These are phyloP conservation scores for Fusarium illudens DNA, from an alignment of 2,329 filamentous ascomycete genomes.

Conservation along the genomic window DNA sequence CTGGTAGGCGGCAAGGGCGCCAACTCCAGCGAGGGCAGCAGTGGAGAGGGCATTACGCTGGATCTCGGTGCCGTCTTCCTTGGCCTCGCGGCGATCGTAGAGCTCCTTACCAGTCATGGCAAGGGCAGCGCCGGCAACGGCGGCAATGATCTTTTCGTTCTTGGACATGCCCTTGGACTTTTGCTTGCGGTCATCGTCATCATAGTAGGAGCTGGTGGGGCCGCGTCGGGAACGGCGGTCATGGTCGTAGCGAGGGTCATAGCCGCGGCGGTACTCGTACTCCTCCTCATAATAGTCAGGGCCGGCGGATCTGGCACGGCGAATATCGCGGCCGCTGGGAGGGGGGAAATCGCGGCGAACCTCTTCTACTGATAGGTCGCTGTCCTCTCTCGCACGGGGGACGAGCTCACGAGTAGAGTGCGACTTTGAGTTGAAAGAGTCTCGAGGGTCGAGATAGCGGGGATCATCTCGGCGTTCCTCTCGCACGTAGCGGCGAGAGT, in stretches of 20 bases:
- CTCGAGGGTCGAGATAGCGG: conserved; percentile 63
- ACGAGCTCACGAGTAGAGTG: conserved; percentile 62
- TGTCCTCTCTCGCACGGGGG: conserved; percentile 73
- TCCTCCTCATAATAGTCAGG: conserved; percentile 65
- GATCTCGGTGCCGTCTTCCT: conserved; percentile 57
- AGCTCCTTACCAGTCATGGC: conserved; percentile 73
- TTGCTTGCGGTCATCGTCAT: conserved; percentile 65
- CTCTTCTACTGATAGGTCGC: conserved; percentile 80
- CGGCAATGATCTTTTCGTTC: conserved; percentile 72
- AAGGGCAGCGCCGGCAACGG: conserved; percentile 70
- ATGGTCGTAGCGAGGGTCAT: conserved; percentile 57
- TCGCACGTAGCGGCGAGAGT: conserved; percentile 61
- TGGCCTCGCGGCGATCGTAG: conserved; percentile 69
- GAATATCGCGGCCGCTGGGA: conserved; percentile 61
- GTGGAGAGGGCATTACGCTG: conserved; percentile 67
- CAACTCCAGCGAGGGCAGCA: conserved; percentile 69
- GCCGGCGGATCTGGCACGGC: conserved; percentile 72
- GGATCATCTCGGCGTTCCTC: conserved; percentile 63
- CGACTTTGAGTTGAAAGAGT: conserved; percentile 56
- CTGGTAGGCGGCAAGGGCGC: conserved; percentile 70
- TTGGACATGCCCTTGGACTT: conserved; percentile 62
- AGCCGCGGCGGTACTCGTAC: conserved; percentile 57
- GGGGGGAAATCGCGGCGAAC: conserved; percentile 86
- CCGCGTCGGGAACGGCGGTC: conserved; percentile 57
- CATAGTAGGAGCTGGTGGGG: conserved; percentile 60